phyloP scores from a whole-genome alignment of 768 basidiomycete genomes.

The Pisolithus microcarpus region DNA sequence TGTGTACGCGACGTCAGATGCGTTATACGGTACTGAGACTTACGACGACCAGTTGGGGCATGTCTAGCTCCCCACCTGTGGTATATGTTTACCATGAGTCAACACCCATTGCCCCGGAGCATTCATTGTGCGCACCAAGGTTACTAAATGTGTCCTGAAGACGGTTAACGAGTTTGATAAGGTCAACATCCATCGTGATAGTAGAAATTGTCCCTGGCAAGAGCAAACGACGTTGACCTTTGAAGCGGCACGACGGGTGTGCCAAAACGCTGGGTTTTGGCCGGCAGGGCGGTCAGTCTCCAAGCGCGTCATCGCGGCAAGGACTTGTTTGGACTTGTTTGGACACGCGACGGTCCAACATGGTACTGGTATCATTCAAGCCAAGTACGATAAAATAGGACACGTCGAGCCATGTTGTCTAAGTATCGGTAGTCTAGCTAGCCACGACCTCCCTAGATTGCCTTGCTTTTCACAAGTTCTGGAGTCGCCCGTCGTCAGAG shows the following conservation, averaged over 20 bases:
- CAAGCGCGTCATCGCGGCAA: constrained; percentile 27
- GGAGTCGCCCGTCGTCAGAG: constrained; percentile 1
- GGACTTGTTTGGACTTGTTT: constrained; percentile 14
- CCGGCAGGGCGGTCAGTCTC: constrained; percentile 12
- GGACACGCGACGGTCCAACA: constrained; percentile 18
- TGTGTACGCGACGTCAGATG: not conserved
- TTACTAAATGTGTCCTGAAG: constrained; percentile 91
- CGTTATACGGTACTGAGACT: constrained; percentile 24
- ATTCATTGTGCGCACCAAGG: constrained; percentile 49
- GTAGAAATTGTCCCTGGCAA: not conserved
- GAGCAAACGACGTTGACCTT: constrained; percentile 2
- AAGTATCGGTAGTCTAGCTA: constrained; percentile 23
- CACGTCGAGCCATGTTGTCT: constrained; percentile 3
- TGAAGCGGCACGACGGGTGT: not conserved
- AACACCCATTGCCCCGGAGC: constrained; percentile 7
- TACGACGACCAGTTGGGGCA: constrained; percentile 88
- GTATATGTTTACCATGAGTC: constrained; percentile 2
- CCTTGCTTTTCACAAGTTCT: constrained; percentile 91
- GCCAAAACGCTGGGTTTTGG: not conserved
- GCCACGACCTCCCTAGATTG: constrained; percentile 50
- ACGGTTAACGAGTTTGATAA: constrained; percentile 91
- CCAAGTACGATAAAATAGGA: constrained; percentile 6
- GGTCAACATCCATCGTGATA: constrained; percentile 80
- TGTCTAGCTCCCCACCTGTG: constrained; percentile 81
- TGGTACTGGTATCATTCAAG: not conserved